Conservation (phyloP, 2,329 filamentous ascomycete species). For the Penicillium sp. region DNA sequence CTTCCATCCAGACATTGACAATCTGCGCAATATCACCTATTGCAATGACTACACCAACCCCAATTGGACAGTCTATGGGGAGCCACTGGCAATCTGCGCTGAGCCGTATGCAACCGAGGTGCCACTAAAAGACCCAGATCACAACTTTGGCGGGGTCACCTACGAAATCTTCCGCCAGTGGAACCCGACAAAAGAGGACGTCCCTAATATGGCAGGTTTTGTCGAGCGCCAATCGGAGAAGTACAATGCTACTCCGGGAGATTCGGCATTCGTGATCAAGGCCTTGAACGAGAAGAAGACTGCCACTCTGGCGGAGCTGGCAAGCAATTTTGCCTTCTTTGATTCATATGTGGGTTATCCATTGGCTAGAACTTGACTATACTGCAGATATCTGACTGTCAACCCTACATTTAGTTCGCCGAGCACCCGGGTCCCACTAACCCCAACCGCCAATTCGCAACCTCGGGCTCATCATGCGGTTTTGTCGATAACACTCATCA, state of each 20-base stretch:
- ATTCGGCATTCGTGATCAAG: conserved; percentile 40
- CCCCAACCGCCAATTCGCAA: conserved; percentile 42
- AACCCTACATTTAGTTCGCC: conserved; percentile 25
- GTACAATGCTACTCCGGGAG: conserved; percentile 36
- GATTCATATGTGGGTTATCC: conserved; percentile 33
- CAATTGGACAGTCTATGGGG: conserved; percentile 39
- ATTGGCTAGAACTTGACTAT: not conserved
- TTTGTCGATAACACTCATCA: conserved; percentile 34
- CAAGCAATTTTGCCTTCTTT: conserved; percentile 40
- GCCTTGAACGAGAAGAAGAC: conserved; percentile 38
- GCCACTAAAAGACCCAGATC: conserved; percentile 37
- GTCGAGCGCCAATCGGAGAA: conserved; percentile 40
- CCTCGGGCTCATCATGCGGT: conserved; percentile 37
- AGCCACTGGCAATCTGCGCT: conserved; percentile 38
- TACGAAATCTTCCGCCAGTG: conserved; percentile 42
- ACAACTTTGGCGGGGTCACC: conserved; percentile 31
- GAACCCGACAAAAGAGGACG: conserved; percentile 35
- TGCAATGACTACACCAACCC: conserved; percentile 42
- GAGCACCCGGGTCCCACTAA: conserved; percentile 44
- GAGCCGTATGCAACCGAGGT: conserved; percentile 38
- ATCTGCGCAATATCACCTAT: conserved; percentile 31
- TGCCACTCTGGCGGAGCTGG: conserved; percentile 34
- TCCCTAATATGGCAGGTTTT: conserved; percentile 40
- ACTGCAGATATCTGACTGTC: conserved; percentile 2
- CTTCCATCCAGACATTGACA: conserved; percentile 39